Base-by-base conservation (phyloP, 306 rosid species). In the Abrus precatorius region DNA sequence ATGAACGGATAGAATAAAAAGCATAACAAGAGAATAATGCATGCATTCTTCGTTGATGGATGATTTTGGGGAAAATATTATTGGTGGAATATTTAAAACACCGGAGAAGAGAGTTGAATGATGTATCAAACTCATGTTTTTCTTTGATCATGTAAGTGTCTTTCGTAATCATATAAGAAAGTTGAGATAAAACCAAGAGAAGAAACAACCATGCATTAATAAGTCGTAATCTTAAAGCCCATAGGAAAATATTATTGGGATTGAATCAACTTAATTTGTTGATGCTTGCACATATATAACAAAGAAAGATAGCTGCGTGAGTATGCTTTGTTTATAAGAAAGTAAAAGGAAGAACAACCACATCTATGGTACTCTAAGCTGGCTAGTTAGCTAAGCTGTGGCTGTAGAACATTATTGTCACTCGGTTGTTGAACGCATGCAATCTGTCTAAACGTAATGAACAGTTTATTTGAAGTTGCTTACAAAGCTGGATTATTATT, bases 371-470 rank as follows among this genome's bases (percentile, higher is more conserved):
- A 14, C 41, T 63, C 43, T 50, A 66, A 56, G 80, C 84, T 73
- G 80, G 75, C 68, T 43, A 41, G 41, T 56, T 56, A 56, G 77
- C 32, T 53, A 48, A 20, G 63, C 63, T 12, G 50, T 48, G 49
- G 78, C 50, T 75, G 84, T 80, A 36, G 29, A 57, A 49, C 84
- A 84, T 20, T 29, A 13, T 55, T 44, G 86, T 73, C 57, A 80
- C 56, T 75, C 70, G 82, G 89, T 79, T 9, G 86, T 83, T 82
- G 73, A 86, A 49, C 52, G 56, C 68, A 60, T 65, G 79, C 76
- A 82, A 10, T 71, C 65, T 76, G 72, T 80, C 72, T 81, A 28
- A 48, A 59, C 73, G 45, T 77, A 55, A 14, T 11, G 48, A 63
- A 79, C 80, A 48, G 9, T 48, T 40, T 69, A 11, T 44, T 47